A percentile compares a stretch with the other conserved stretches of the same genome.
Conservation (phyloP, 345 rosid species). For the Camelina sativa region DNA sequence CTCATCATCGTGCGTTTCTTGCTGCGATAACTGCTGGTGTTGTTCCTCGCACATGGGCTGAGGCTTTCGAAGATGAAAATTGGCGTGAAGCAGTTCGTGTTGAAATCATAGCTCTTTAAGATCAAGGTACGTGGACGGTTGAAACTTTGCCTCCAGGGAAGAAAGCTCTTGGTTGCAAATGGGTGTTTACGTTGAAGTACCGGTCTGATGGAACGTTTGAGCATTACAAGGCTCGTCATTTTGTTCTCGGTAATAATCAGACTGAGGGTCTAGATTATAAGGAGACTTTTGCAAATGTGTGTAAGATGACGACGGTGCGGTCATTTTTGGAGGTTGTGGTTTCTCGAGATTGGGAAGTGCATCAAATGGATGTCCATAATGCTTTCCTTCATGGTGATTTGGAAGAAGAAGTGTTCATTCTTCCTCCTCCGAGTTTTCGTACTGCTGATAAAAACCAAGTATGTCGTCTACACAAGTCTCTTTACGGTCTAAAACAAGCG, state of each 20-base stretch:
- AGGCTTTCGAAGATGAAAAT: no score
- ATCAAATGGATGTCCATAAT: background rate
- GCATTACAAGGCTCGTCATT: background rate
- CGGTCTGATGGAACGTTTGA: background rate
- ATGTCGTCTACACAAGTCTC: no score
- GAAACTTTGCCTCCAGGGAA: background rate
- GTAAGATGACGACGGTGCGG: background rate
- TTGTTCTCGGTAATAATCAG: background rate
- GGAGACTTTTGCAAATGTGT: background rate
- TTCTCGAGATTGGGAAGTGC: background rate
- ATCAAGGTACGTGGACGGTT: background rate
- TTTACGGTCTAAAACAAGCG: no score
- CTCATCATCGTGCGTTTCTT: no score
- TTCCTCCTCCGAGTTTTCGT: no score
- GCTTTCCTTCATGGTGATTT: no score
- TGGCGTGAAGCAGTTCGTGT: background rate
- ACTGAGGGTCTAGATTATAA: background rate
- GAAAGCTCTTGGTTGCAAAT: background rate
- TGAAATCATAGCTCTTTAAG: background rate
- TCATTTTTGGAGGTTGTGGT: background rate
- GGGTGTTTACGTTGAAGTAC: background rate
- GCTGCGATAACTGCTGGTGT: no score
- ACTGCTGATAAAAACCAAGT: no score
- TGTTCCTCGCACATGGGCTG: no score
- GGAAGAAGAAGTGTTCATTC: no score